Conservation (phyloP, 129 eudicot genomes). For the Smallanthus sonchifolius region DNA sequence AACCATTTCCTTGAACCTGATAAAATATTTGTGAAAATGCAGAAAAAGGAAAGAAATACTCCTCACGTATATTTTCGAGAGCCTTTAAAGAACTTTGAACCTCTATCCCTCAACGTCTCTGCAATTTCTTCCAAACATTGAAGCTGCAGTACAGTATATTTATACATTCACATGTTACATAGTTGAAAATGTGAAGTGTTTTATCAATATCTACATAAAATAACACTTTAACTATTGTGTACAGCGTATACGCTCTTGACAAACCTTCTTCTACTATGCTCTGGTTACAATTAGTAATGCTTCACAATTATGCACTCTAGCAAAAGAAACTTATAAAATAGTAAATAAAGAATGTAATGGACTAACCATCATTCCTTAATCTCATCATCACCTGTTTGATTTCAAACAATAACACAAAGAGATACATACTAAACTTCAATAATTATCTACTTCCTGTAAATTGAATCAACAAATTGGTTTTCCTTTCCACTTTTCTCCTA, state of each 20-base stretch:
- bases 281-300: background rate
- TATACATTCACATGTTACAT: conserved; percentile 9
- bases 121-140: conserved; percentile 87
- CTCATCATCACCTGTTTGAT: background rate
- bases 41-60: conserved; percentile 1
- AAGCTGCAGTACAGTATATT: conserved; percentile 48
- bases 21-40: background rate
- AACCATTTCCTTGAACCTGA: background rate
- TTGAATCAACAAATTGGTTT: background rate
- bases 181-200: background rate
- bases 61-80: conserved; percentile 90
- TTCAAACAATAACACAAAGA: background rate
- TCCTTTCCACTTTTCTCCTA: background rate
- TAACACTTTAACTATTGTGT: background rate
- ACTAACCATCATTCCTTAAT: background rate
- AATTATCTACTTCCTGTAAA: background rate
- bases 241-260: background rate
- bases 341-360: background rate
- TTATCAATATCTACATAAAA: background rate
- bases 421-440: background rate
- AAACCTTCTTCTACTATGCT: background rate
- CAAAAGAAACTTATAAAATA: background rate
- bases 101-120: conserved; percentile 71
- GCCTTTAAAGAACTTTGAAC: conserved; percentile 73
- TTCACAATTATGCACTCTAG: background rate